phyloP scores from a whole-genome alignment of 2,329 filamentous ascomycete genomes.

The Huntiella omanensis region DNA sequence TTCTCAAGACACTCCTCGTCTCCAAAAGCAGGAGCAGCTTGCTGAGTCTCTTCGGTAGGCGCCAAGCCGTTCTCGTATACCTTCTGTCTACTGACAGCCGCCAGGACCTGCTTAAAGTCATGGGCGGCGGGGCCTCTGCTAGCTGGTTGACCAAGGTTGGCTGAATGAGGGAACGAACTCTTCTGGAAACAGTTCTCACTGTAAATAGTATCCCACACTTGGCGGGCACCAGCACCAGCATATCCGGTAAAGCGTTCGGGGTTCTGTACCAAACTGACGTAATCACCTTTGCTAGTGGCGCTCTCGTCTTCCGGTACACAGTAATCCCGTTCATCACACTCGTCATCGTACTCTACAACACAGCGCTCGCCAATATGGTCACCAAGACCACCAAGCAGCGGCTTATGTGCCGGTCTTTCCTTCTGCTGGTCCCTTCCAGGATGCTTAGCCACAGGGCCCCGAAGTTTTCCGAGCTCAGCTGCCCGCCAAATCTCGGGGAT shows the following conservation, averaged over 20 bases:
- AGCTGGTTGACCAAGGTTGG: constrained; percentile 28
- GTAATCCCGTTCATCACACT: constrained; percentile 92
- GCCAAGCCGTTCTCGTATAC: constrained; percentile 38
- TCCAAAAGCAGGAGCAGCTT: constrained; percentile 46
- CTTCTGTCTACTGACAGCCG: constrained; percentile 39
- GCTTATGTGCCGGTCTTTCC: constrained; percentile 45
- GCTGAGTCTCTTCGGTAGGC: constrained; percentile 21
- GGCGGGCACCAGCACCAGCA: constrained; percentile 60
- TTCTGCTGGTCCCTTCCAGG: constrained; percentile 57
- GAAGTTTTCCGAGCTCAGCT: constrained; percentile 76
- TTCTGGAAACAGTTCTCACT: constrained; percentile 86
- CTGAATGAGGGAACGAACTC: constrained; percentile 42
- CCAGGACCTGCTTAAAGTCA: constrained; percentile 42
- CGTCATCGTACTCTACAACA: constrained; percentile 91
- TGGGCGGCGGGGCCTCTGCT: constrained; percentile 31
- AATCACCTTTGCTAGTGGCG: constrained; percentile 72
- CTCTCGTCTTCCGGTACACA: constrained; percentile 92
- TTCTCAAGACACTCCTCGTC: constrained; percentile 95
- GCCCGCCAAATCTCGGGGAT: constrained; percentile 84
- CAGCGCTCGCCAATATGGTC: constrained; percentile 85
- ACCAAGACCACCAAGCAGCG: constrained; percentile 66
- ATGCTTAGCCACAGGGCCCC: constrained; percentile 80
- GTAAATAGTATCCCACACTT: constrained; percentile 95
- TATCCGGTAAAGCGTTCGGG: constrained; percentile 67
- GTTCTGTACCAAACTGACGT: constrained; percentile 15